Evolutionary conservation across 2,329 filamentous ascomycete genomes (phyloP), one percentile per base, ranked within the genome.

Genomic region (Emericellopsis atlantica): DNA sequence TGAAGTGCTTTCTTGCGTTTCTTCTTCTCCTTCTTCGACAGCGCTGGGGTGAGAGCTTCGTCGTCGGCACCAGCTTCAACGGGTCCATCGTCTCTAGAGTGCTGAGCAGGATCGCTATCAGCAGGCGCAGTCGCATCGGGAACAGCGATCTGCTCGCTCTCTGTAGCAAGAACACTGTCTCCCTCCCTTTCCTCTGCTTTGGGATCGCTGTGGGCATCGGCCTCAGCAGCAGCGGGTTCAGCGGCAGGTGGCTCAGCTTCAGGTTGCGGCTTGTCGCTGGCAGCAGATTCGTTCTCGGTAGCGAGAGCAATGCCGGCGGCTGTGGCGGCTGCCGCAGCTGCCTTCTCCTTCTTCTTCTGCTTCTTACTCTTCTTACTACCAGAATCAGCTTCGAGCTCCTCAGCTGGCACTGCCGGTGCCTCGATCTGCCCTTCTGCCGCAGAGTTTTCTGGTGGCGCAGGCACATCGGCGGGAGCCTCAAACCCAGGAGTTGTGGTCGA

Each of bases 11-110:
- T 45, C 40, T 44, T 47, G 23, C 39, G 41, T 35, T 42, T 43
- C 22, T 45, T 44, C 37, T 46, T 46, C 36, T 37, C 26, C 38
- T 46, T 44, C 40, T 46, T 44, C 12, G 42, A 44, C 9, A 32
- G 32, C 9, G 36, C 29, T 18, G 38, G 36, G 2, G 36, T 11
- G 29, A 11, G 12, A 2, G 14, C 26, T 10, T n/a, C 15, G 12
- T 22, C 18, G 10, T 35, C 39, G 21, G 18, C 39, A 26, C 12
- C n/a, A 14, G 6, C 39, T 7, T 26, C 18, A 9, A 21, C 26
- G 2, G 37, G n/a, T 9, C 12, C 26, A 12, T 29, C 26, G 4
- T 29, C 26, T 7, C 6, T 9, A 6, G 9, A 9, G 6, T 9
- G 26, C 6, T 29, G 26, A 12, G 26, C 26, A 15, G 9, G 9